Base-by-base conservation (phyloP, 2,329 filamentous ascomycete genomes). In the Talaromyces marneffei region DNA sequence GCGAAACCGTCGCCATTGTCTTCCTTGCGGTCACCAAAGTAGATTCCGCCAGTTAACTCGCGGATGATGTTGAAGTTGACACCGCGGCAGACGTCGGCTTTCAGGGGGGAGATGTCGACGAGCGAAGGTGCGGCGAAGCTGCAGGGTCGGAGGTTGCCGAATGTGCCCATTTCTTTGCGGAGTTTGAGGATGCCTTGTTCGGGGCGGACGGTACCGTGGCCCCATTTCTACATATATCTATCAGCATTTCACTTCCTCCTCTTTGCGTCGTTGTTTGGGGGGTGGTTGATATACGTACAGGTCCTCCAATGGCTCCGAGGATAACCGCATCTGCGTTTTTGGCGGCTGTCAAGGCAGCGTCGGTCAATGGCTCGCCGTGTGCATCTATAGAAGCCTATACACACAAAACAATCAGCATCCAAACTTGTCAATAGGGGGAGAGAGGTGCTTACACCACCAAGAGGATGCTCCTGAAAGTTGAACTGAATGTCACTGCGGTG, bases 71-170 rank as follows among this genome's bases (percentile, higher is more conserved):
- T 90, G 79, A 97, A 91, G 82, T 97, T 89, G 69, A 90, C 92
- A 70, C 90, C 92, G 65, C 87, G 84, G 83, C 90, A 95, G 65
- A 97, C 84, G 2, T 89, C 84, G 59, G 89, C 87, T 79, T 96
- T 96, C 65, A 97, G 86, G 0, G 93, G 93, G 10, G 92, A 97
- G 72, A 83, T 84, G 55, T 92, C 87, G 71, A 96, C 87, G 55
- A 97, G 87, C 29, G 86, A 84, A 58, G 93, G 90, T 0, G 92
- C 92, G 56, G 91, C 91, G 80, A 99, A 97, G 83, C 90, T 95
- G 83, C 93, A 97, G 9, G 92, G 93, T 5, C 93, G 88, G 62
- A 97, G 87, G 84, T 97, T 97, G 69, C 92, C 93, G 78, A 95
- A 97, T 61, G 93, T 91, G 72, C 85, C 84, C 83, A 97, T 90